phyloP scores from a whole-genome alignment of 164 flowering plant genomes.

The Umbilicus rupestris region DNA sequence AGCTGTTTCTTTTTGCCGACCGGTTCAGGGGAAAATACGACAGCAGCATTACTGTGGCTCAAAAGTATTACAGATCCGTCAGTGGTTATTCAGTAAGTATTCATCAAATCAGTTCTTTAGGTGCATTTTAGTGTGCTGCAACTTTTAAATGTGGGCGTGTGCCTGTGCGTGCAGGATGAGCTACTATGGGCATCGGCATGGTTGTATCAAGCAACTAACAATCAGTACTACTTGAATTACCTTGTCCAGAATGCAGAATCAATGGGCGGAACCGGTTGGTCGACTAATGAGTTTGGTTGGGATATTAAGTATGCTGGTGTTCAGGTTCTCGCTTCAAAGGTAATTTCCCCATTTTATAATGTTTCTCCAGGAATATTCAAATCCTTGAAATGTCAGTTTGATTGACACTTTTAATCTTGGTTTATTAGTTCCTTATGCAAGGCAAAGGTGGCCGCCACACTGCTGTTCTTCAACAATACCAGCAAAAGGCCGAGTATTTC shows the following conservation, averaged over 20 bases:
- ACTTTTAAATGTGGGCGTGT: not conserved
- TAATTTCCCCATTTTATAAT: constrained; percentile 12
- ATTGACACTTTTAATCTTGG: not conserved
- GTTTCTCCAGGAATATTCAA: too few relatives aligned
- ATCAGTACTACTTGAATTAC: constrained; percentile 56
- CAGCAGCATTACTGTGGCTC: constrained; percentile 75
- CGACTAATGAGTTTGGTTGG: constrained; percentile 89
- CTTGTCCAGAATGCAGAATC: constrained; percentile 59
- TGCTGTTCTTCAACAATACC: constrained; percentile 43
- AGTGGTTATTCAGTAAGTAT: constrained; percentile 85
- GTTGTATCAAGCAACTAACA: constrained; percentile 71
- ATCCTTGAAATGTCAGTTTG: not conserved
- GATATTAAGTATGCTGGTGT: constrained; percentile 93
- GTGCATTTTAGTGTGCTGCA: too few relatives aligned
- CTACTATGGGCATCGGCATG: constrained; percentile 91
- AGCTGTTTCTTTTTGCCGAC: constrained; percentile 86
- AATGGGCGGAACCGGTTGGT: constrained; percentile 91
- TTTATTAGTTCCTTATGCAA: constrained; percentile 66
- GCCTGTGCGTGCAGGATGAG: constrained; percentile 52
- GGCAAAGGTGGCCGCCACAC: constrained; percentile 54
- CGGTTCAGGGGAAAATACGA: constrained; percentile 92
- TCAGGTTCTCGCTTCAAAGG: constrained; percentile 88
- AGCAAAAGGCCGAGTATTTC: constrained; percentile 72
- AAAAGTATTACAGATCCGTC: constrained; percentile 73
- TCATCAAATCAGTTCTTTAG: too few relatives aligned